Evolutionary conservation across 805 yeast species (phyloP), one percentile per base, ranked within the genome.

Genomic region (Lachancea dasiensis): DNA sequence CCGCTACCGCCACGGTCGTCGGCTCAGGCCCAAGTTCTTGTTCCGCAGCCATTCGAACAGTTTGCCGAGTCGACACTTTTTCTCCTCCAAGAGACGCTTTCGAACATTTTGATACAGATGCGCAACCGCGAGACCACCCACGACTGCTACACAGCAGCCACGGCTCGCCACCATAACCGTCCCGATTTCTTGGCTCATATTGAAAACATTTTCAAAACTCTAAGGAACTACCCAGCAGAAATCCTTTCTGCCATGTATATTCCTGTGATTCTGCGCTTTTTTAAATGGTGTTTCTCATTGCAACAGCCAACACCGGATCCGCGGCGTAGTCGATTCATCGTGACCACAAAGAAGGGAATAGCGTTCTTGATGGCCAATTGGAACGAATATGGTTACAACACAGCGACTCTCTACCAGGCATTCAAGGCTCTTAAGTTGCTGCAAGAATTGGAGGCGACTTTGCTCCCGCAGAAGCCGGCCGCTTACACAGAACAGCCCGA

Each of bases 201-300:
- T 13, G 44, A 31, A 17, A 9, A 18, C 22, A 28, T 40, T 9
- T 36, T 40, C 32, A 28, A 34, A 18, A 27, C 31, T 14, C 32
- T 36, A 6, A 32, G 29, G 39, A 26, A 16, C 16, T 31, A 31
- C 14, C 39, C 45, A 17, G 20, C 34, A 11, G 39, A 31, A 16
- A 23, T 34, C 5, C 31, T 41, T 14, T 37, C 35, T 11, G 38
- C 39, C 21, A 38, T 34, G 25, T 31, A 31, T 19, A 16, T 41
- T n/a, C 45, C 45, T 3, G 38, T 39, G 14, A 34, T 38, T 10
- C 34, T 41, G 21, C 41, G 45, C 8, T 41, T 34, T 24, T 38
- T 41, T 20, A 31, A 38, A 22, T 41, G 45, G 45, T 38, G 38
- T 17, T 16, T 27, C 9, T 27, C 30, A n/a, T 6, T 20, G 10